Evolutionary conservation across 2,329 filamentous ascomycete species (phyloP).

Genomic region (Aureobasidium mangrovei): DNA sequence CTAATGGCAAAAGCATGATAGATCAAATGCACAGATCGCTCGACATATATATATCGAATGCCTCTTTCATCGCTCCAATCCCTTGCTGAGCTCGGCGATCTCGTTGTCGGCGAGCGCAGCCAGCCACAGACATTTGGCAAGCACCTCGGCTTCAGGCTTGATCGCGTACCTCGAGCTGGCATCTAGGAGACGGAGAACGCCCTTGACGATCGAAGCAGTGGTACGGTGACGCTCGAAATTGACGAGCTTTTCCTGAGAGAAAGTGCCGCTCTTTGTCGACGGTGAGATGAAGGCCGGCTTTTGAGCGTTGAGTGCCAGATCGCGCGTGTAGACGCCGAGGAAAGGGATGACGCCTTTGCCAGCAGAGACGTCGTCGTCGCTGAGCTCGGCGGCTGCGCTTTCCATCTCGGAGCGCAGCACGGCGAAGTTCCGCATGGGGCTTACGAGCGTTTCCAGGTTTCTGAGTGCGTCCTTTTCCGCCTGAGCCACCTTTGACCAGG

Average conservation of each 20-base stretch:
- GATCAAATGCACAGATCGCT: too few relatives aligned
- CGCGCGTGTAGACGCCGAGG: conserved; percentile 72
- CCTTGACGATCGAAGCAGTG: conserved; percentile 70
- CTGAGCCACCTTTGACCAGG: conserved; percentile 62
- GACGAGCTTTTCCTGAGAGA: conserved; percentile 51
- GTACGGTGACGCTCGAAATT: conserved; percentile 78
- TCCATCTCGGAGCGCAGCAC: conserved; percentile 75
- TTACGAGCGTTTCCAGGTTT: conserved; percentile 63
- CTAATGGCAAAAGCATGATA: too few relatives aligned
- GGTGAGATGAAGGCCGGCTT: conserved; percentile 58
- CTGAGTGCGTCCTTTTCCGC: conserved; percentile 57
- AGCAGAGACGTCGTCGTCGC: conserved; percentile 2
- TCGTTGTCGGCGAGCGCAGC: conserved; percentile 68
- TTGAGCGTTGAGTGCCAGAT: conserved; percentile 73
- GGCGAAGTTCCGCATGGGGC: conserved; percentile 69
- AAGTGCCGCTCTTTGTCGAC: conserved; percentile 33
- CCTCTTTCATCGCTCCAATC: conserved; percentile 19
- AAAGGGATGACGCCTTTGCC: conserved; percentile 74
- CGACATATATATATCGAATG: too few relatives aligned
- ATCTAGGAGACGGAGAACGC: conserved; percentile 67
- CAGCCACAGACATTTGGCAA: conserved; percentile 79
- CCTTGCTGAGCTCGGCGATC: conserved; percentile 39
- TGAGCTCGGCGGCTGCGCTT: conserved; percentile 28
- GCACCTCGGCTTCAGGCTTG: conserved; percentile 64
- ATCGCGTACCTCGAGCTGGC: conserved; percentile 68